Evolutionary conservation across 495 filamentous ascomycete species (phyloP).

Genomic region (Penicillium odoratum): DNA sequence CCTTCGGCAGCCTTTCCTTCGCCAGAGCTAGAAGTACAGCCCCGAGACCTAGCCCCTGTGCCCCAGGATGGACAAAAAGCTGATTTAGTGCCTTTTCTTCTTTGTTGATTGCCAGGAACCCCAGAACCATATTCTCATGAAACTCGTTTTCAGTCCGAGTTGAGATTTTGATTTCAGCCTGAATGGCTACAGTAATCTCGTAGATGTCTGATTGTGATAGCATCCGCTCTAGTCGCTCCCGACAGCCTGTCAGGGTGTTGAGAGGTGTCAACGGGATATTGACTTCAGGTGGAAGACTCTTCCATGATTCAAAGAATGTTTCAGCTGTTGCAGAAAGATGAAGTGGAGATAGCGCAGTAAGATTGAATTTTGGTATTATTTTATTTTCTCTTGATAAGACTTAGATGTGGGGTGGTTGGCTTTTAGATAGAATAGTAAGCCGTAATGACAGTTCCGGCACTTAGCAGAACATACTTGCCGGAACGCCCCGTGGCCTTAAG

Average conservation of each 20-base stretch:
- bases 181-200: neutral
- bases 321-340: neutral
- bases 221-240: slow-evolving; percentile 3
- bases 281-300: neutral
- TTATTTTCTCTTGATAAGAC: neutral
- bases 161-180: neutral
- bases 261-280: slow-evolving; percentile 2
- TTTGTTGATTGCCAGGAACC: slow-evolving; percentile 4
- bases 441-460: too few species aligned
- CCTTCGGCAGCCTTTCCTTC: neutral
- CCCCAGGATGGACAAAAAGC: slow-evolving; percentile 4
- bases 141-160: neutral
- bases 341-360: neutral
- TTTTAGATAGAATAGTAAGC: neutral
- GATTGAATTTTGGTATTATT: neutral
- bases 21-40: neutral
- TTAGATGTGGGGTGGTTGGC: neutral
- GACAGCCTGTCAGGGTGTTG: slow-evolving; percentile 7
- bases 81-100: slow-evolving; percentile 4
- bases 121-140: neutral
- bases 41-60: slow-evolving; percentile 2
- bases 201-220: neutral
- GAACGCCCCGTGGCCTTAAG: too few species aligned
- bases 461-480: too few species aligned
- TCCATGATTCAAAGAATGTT: slow-evolving; percentile 2